Percentiles rank a stretch among this genome's conserved stretches.
These are phyloP conservation scores for Cyanophora paradoxa DNA, from an alignment of 78 protist species.

Conservation along the genomic window DNA sequence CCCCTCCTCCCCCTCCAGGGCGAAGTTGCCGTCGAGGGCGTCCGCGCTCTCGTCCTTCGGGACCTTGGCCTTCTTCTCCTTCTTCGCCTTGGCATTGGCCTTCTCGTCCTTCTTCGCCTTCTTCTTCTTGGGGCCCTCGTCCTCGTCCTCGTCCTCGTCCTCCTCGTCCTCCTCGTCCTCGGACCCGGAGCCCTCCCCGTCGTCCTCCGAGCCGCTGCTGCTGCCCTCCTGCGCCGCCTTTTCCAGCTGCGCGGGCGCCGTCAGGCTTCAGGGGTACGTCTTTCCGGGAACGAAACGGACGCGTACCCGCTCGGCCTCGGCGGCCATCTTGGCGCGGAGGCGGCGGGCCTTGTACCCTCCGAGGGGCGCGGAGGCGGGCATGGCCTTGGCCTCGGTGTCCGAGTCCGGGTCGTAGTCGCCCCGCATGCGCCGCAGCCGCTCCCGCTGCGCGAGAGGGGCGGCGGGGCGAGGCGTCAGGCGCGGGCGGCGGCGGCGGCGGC, in stretches of 20 bases:
- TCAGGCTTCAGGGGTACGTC: background rate
- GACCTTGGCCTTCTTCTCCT: background rate
- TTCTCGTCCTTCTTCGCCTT: background rate
- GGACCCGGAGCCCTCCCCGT: background rate
- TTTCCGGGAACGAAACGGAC: background rate
- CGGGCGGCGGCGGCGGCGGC: too few relatives aligned
- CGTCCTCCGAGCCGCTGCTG: background rate
- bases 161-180: background rate
- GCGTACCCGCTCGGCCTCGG: background rate
- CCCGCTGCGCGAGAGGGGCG: too few relatives aligned
- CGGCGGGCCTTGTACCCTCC: too few relatives aligned
- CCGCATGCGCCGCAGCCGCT: too few relatives aligned
- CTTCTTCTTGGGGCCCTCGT: background rate
- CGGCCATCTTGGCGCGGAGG: background rate
- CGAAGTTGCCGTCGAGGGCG: background rate
- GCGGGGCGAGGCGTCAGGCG: too few relatives aligned
- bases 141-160: background rate
- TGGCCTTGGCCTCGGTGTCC: too few relatives aligned
- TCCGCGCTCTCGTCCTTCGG: background rate
- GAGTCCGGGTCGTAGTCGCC: too few relatives aligned
- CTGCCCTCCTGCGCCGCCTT: slow-evolving; percentile 4
- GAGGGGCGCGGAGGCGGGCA: too few relatives aligned
- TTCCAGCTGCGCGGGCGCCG: background rate
- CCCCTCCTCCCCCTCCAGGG: slow-evolving; percentile 12
- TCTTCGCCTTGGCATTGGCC: background rate